Evolutionary conservation across 805 yeast genomes (phyloP), one percentile per base, ranked within the genome.

Genomic region (Pichia eremophila): DNA sequence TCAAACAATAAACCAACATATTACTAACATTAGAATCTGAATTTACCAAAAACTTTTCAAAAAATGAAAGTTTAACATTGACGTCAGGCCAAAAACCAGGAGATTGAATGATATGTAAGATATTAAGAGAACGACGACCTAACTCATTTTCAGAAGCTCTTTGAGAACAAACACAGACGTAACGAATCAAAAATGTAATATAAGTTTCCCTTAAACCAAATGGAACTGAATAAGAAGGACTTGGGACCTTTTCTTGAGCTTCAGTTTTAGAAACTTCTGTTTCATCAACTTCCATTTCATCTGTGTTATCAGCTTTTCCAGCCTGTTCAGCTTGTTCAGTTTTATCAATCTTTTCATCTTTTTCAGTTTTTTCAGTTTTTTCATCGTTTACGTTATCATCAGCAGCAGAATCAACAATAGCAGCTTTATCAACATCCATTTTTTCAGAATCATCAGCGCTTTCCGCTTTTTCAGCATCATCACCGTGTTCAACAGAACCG

Each of bases 61-160:
- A 93, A 64, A 86, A 89, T 1, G 83, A 77, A 34, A 93, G 70
- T 56, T 87, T 87, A 18, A 93, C 89, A n/a, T 82, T 76, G 8
- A 88, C 95, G 54, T 88, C 96, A 0, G 87, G 74, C 98, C 98
- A 91, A 51, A 77, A 79, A 0, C 74, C 74, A 4, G 85, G 79
- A 10, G 87, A 79, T 47, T 90, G 68, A 14, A 91, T 69, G 46
- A 79, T 81, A 46, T 85, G 81, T 43, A 93, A 68, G 11, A 89
- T 81, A n/a, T 79, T 80, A 45, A 93, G 65, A 0, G 96, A 93
- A 42, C 87, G 77, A 49, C 81, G 81, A 14, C 96, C 95, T 4
- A 88, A 66, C 47, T 85, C 89, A 55, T 81, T 81, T 52, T 89
- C 96, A 0, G 93, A 78, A 0, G 91, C 89, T 52, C 93, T 74